These are phyloP conservation scores for Papiliotrema terrestris DNA, from an alignment of 1,284 basidiomycete species.

Conservation along the genomic window DNA sequence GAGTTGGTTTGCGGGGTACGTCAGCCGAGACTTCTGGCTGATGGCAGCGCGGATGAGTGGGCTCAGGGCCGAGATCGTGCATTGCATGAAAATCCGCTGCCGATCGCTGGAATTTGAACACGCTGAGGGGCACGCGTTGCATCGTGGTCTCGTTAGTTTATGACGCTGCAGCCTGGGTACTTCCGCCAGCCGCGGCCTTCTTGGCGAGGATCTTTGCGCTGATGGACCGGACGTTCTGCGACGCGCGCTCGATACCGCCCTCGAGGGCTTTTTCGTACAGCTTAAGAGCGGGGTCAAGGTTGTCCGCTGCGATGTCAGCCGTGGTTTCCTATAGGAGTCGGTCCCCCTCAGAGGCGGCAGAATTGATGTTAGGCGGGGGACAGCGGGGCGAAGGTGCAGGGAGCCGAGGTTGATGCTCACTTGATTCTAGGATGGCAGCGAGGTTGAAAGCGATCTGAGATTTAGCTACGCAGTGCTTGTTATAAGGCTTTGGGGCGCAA, in stretches of 20 bases:
- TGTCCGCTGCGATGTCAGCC: slow-evolving; percentile 32
- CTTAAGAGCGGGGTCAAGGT: slow-evolving; percentile 42
- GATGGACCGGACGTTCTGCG: slow-evolving; percentile 46
- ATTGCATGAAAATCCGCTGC: too few species aligned
- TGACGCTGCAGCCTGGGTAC: not conserved
- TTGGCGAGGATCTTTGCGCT: slow-evolving; percentile 40
- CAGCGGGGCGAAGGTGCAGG: not conserved
- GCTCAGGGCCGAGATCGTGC: too few species aligned
- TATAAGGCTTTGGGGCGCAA: not conserved
- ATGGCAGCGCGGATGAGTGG: too few species aligned
- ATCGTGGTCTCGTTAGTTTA: not conserved
- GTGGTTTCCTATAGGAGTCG: too few species aligned
- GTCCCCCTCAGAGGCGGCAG: too few species aligned
- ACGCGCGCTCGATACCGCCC: slow-evolving; percentile 45
- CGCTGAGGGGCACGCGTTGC: too few species aligned
- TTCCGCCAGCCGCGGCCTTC: not conserved
- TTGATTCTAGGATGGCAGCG: slow-evolving; percentile 54
- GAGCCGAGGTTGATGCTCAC: slow-evolving; percentile 20
- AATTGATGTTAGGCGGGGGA: too few species aligned
- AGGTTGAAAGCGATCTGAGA: slow-evolving; percentile 79
- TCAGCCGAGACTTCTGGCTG: too few species aligned
- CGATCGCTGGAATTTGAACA: too few species aligned
- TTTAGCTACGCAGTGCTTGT: slow-evolving; percentile 7
- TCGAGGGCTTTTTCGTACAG: slow-evolving; percentile 45
- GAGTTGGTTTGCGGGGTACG: too few species aligned